Base-by-base conservation (phyloP, 129 eudicot species). In the Scalesia atractyloides region DNA sequence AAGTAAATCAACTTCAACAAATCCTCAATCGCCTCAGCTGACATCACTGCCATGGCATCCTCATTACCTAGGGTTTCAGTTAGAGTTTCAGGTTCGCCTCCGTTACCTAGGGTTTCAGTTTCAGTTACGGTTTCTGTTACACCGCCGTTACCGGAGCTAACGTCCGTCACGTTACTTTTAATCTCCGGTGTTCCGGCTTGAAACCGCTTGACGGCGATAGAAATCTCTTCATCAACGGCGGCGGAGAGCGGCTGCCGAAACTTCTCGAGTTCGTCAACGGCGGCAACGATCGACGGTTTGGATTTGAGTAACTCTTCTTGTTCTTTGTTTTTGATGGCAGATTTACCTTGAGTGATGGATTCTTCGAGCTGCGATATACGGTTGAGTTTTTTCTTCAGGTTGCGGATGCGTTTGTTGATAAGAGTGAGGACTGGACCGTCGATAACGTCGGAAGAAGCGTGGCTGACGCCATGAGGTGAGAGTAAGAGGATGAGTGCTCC, bases 231-330 rank as follows among this genome's bases (percentile, higher is more conserved):
- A 19, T 82, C 57, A 0, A 95, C 78, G 49, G 99, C 97, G 7
- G 19, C 30, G 22, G 84, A 58, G 30, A 95, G 74, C 4, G 96
- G 99, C 52, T 82, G 84, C 0, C 82, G 81, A 8, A 95, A 84
- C 87, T 88, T 95, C 76, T 90, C 97, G 77, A 95, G 97, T 75
- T 95, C 99, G 20, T 95, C 96, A 14, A 95, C 79, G 9, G 79
- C 83, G 43, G 87, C 84, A n/a, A 78, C 8, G 37, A 91, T 74
- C 9, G 86, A 46, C 46, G 94, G 76, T 64, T 88, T 95, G 5
- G 95, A 81, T 46, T 82, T 81, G 11, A 88, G 77, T 1, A 87
- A 73, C 20, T 88, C 96, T 52, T 88, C 84, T 66, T 93, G 98
- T 64, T 94, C 97, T 12, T 88, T 87, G 86, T 90, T 82, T 26